Percentiles rank a stretch among this genome's conserved stretches.
These are phyloP conservation scores for Nigrospora sphaerica DNA, from an alignment of 2,329 filamentous ascomycete genomes.

Conservation along the genomic window DNA sequence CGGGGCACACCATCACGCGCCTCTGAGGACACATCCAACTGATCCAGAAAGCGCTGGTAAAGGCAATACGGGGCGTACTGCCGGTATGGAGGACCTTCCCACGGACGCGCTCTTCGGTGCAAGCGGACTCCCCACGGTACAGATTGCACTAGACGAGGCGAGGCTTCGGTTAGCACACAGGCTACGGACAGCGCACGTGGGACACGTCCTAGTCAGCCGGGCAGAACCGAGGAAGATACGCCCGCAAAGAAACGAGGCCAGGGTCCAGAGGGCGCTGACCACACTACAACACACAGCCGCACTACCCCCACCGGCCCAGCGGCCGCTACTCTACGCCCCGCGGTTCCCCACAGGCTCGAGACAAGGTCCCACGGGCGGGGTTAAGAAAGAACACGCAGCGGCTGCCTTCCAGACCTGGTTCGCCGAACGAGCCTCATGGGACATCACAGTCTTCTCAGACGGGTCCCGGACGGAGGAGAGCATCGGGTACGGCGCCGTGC, in stretches of 20 bases:
- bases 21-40: not conserved
- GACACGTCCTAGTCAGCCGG: not conserved
- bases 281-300: not conserved
- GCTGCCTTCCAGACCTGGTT: not conserved
- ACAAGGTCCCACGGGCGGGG: not conserved
- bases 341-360: too few species aligned
- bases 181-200: not conserved
- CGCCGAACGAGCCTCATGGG: too few species aligned
- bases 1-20: not conserved
- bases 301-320: not conserved
- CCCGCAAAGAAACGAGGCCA: not conserved
- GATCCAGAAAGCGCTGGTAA: not conserved
- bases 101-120: not conserved
- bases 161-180: not conserved
- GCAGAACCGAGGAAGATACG: not conserved
- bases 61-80: constrained; percentile 1
- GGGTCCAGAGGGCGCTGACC: too few species aligned
- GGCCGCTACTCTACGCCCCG: not conserved
- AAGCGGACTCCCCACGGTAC: not conserved
- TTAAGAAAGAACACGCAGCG: not conserved
- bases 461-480: too few species aligned
- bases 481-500: not conserved
- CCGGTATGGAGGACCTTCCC: not conserved
- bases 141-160: not conserved
- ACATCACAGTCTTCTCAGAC: too few species aligned